Conservation (phyloP, 2,329 filamentous ascomycete genomes). For the Endoconidiophora laricicola region DNA sequence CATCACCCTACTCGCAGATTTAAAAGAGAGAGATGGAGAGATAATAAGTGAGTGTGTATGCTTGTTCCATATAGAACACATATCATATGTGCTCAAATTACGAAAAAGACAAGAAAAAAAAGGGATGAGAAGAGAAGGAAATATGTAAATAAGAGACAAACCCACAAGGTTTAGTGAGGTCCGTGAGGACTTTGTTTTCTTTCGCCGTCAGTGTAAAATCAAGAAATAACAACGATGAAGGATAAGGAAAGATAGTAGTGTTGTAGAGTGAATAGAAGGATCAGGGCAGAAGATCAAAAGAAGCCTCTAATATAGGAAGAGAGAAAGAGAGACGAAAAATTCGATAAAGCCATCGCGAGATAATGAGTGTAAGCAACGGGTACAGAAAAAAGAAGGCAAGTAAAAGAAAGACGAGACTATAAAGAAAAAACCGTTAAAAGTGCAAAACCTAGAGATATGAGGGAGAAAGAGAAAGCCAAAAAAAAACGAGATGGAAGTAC, state of each 20-base stretch:
- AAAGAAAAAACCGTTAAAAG: background rate
- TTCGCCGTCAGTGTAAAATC: background rate
- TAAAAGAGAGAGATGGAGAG: too few species aligned
- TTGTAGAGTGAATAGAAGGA: background rate
- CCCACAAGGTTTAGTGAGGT: background rate
- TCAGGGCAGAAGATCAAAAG: background rate
- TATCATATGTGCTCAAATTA: background rate
- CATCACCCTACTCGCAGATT: too few species aligned
- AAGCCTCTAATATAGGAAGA: background rate
- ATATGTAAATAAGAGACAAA: background rate
- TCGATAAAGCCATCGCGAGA: background rate
- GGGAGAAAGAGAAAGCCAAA: background rate
- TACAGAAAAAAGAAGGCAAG: background rate
- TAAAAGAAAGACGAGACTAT: background rate
- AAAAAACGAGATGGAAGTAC: background rate
- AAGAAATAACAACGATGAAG: background rate
- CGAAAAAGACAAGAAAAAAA: background rate
- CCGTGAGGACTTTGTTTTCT: constrained; percentile 1
- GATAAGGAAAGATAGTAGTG: background rate
- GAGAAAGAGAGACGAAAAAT: background rate
- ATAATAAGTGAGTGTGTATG: too few species aligned
- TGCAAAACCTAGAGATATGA: background rate
- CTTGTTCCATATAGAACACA: too few species aligned
- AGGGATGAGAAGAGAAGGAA: background rate
- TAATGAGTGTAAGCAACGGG: background rate